Base-by-base conservation (phyloP, 768 basidiomycete species). In the Suillus brevipes region DNA sequence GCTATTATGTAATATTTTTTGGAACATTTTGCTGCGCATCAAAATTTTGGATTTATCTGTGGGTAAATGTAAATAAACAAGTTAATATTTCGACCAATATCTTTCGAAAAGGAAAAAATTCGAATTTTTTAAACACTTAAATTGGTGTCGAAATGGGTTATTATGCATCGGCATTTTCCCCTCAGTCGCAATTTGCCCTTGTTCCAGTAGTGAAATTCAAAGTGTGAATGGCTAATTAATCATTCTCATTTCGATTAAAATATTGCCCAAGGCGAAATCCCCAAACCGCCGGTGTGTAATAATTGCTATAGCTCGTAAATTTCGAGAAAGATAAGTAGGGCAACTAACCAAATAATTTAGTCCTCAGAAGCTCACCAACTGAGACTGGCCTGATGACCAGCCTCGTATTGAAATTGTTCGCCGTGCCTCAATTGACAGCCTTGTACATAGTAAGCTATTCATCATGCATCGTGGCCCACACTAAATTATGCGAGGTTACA, bases 301-400 rank as follows among this genome's bases (percentile, higher is more conserved):
- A 36, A 36, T 36, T 36, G 34, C 34, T 36, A 31, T 31, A 36
- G 34, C 49, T 49, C 23, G 47, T 23, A 58, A 66, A 70, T 18
- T 8, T 64, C 13, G 57, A 38, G 42, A 61, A 64, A 58, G 68
- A 70, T 14, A 60, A 25, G 50, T 68, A 66, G 14, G 55, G 43
- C 65, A 59, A 14, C 31, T 31, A 31, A 31, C 69, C 69, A 38
- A 70, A 67, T 18, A 70, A 59, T 34, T 60, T 23, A 8, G 60
- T 34, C 10, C 63, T 61, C 16, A 66, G 38, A 13, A 68, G 38
- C n/a, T 49, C 61, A 23, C 69, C 65, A 23, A 68, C 62, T 40
- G 66, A 60, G 23, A 70, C 42, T 8, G 67, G 65, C 20, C 65
- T 67, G 28, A 65, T 28, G 8, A 62, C 43, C 4, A 49, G 23